Conservation (phyloP, 192 early-diverging fungal genomes). For the Piromyces sp. region DNA sequence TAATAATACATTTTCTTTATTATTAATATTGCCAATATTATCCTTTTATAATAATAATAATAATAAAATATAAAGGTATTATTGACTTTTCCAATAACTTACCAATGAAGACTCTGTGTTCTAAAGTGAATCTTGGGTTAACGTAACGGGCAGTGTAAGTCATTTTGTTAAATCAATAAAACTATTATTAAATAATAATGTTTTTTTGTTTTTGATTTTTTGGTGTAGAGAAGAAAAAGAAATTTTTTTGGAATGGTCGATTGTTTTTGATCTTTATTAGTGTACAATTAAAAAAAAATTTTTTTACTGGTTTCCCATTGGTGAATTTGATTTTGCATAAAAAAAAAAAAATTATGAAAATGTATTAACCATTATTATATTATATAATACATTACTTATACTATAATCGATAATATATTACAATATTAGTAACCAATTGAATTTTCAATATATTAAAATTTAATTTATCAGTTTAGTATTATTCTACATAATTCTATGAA, state of each 20-base stretch:
- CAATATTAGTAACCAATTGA: too few species aligned
- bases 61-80: too few species aligned
- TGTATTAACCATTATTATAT: neutral
- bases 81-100: slow-evolving; percentile 3
- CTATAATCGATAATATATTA: too few species aligned
- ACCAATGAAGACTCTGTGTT: slow-evolving; percentile 81
- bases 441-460: too few species aligned
- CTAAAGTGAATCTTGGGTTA: slow-evolving; percentile 34
- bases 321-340: neutral
- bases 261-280: neutral
- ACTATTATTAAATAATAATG: neutral
- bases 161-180: neutral
- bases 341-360: neutral
- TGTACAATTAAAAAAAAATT: neutral
- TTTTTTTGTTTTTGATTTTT: neutral
- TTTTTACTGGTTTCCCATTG: neutral
- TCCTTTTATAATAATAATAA: too few species aligned
- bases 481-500: too few species aligned
- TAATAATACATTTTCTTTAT: neutral
- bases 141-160: neutral
- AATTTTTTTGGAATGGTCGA: neutral
- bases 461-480: too few species aligned
- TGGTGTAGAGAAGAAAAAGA: neutral
- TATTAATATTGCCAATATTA: too few species aligned
- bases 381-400: too few species aligned